phyloP scores from a whole-genome alignment of 2,329 filamentous ascomycete genomes.

The Penicillium sp. region DNA sequence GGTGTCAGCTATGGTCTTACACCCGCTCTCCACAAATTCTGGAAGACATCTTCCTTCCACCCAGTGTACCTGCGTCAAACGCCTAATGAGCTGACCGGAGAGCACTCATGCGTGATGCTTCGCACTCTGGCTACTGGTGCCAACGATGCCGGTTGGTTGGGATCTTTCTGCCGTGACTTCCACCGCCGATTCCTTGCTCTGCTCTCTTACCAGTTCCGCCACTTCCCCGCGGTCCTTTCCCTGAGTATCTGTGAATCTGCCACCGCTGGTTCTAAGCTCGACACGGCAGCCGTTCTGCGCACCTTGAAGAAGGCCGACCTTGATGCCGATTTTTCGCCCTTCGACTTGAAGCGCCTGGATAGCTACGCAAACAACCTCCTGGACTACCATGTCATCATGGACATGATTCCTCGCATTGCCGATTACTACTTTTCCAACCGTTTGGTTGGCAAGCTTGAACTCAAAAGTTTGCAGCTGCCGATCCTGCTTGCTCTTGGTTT shows the following conservation, averaged over 20 bases:
- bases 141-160: conserved; percentile 79
- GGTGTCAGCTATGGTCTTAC: conserved; percentile 96
- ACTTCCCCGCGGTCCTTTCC: conserved; percentile 74
- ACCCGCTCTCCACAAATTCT: conserved; percentile 85
- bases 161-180: conserved; percentile 89
- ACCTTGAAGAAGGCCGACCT: conserved; percentile 73
- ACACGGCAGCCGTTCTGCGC: conserved; percentile 54
- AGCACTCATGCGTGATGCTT: conserved; percentile 98
- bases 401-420: conserved; percentile 82
- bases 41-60: conserved; percentile 83
- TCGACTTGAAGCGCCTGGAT: conserved; percentile 91
- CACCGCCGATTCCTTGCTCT: conserved; percentile 89
- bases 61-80: conserved; percentile 96
- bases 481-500: conserved; percentile 89
- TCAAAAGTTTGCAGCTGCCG: conserved; percentile 80
- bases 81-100: conserved; percentile 91
- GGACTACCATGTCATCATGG: conserved; percentile 95
- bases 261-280: conserved; percentile 67
- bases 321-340: conserved; percentile 78
- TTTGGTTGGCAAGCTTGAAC: conserved; percentile 64
- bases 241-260: conserved; percentile 88
- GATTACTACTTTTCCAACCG: conserved; percentile 81
- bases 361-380: conserved; percentile 96
- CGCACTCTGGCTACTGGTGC: conserved; percentile 64
- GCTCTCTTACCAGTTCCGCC: conserved; percentile 87